Conservation (phyloP, 1,284 basidiomycete species). For the Tilletiopsis washingtonensis region DNA sequence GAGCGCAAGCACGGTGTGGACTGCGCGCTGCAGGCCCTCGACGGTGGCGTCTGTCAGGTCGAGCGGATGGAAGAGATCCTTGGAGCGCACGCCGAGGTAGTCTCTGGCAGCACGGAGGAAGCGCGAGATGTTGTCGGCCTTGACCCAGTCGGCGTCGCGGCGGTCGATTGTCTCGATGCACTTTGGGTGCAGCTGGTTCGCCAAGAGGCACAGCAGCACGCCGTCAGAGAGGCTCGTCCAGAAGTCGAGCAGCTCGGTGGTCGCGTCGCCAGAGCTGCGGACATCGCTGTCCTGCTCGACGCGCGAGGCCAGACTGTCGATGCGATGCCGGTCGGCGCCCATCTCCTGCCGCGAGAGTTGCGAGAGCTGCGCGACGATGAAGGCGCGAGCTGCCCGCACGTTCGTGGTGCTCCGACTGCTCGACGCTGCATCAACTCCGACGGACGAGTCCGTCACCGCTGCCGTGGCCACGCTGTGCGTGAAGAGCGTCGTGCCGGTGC, state of each 20-base stretch:
- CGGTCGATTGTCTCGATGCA: constrained; percentile 27
- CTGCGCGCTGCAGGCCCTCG: constrained; percentile 26
- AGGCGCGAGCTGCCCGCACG: constrained; percentile 24
- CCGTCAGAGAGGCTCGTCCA: constrained; percentile 29
- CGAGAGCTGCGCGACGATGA: constrained; percentile 20
- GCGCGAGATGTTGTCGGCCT: constrained; percentile 27
- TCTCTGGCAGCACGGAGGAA: constrained; percentile 31
- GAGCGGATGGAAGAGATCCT: constrained; percentile 30
- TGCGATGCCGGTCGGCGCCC: constrained; percentile 12
- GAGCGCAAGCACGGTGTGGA: constrained; percentile 24
- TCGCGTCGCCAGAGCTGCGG: too few species aligned
- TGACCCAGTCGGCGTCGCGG: constrained; percentile 26
- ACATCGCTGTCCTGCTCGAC: constrained; percentile 9
- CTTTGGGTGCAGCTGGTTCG: constrained; percentile 18
- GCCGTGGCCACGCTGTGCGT: constrained; percentile 4
- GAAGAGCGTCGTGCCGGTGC: constrained; percentile 3
- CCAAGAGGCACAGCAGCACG: constrained; percentile 30
- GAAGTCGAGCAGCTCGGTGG: constrained; percentile 12
- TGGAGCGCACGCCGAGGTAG: constrained; percentile 25
- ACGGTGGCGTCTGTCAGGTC: constrained; percentile 29
- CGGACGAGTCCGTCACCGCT: background rate
- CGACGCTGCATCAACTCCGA: background rate
- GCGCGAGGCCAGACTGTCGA: constrained; percentile 14
- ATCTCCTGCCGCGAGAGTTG: constrained; percentile 10
- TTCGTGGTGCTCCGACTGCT: too few species aligned